Base-by-base conservation (phyloP, 176 grass and related monocot genomes). In the Eleusine indica region DNA sequence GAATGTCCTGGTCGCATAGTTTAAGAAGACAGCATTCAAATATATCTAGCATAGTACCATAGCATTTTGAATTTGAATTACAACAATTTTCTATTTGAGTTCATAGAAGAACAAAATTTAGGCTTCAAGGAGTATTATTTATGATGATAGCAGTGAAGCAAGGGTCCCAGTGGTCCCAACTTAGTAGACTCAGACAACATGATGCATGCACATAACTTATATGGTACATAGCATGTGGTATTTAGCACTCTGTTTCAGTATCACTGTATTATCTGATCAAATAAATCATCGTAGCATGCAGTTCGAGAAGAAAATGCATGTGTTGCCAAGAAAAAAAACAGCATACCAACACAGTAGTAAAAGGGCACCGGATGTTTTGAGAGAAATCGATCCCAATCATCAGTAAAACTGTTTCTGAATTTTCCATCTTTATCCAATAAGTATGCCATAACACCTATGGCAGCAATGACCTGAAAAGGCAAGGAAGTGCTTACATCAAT, bases 351-450 rank as follows among this genome's bases (percentile, higher is more conserved):
- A 76, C 89, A 88, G 80, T 97, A 97, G 70, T 97, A 97, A 77
- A 97, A 97, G 54, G 94, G 91, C 43, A 97, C 71, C 0, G 94
- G 94, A 86, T 97, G 91, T 69, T 91, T 97, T 46, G 94, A 97
- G 28, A 97, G 86, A 78, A 97, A 78, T 40, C 65, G 94, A 16
- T 91, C 94, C 94, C 91, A 97, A 83, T 87, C 87, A 86, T 89
- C 91, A 70, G 65, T 83, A 88, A 97, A 97, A 37, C 84, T 93
- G 60, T 93, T 91, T 74, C 94, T 93, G 71, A 97, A 93, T n/a
- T 68, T 76, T 60, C 91, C 94, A 54, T 97, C 86, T 87, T 56
- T 90, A 69, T 97, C 94, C 76, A 97, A 83, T 38, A 91, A 85
- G 77, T 87, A 97, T 39, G 81, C 89, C 86, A 89, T 43, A 72